Base-by-base conservation (phyloP, 176 grass and related monocot genomes). In the Triticum dicoccoides region DNA sequence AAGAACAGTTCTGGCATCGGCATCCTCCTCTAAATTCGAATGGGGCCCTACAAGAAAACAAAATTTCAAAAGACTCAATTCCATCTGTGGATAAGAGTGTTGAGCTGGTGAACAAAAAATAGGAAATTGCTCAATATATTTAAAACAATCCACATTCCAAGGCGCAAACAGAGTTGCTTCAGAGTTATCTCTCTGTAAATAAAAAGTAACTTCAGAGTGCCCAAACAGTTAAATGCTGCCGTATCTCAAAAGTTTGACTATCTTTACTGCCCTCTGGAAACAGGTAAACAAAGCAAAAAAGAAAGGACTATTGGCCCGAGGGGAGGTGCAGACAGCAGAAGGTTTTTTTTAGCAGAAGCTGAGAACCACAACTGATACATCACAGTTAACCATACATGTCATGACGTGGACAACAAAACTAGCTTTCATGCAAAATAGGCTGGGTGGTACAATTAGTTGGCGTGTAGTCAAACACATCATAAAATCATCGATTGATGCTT, bases 1-100 rank as follows among this genome's bases (percentile, higher is more conserved):
- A 12, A 95, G 83, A 82, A 88, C 85, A 73, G 90, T 95, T 87
- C 90, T 92, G 47, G 79, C 88, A 18, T 95, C 88, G 67, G 70
- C 41, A 90, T 92, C 93, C 52, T 88, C 92, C 83, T 90, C 88
- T 21, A 69, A 65, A 70, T 78, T 79, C 82, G 77, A 78, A 58
- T 86, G 88, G 27, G 56, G 25, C 8, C 93, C 93, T 92, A 82
- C 63, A 80, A 73, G 42, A 88, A 83, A 81, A 47, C 62, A 76
- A 80, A 83, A 21, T 39, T 38, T 72, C 11, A 69, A 33, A 52
- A 82, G 64, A 67, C 4, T 66, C 49, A 78, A 41, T 20, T 42
- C 4, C 25, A 84, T 70, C 11, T 21, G 67, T 59, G 20, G 76
- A 52, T 18, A 52, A 18, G 49, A 52, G 47, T 52, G 51, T 54